Conservation (phyloP, 164 flowering plant genomes). For the Liquidambar formosana region DNA sequence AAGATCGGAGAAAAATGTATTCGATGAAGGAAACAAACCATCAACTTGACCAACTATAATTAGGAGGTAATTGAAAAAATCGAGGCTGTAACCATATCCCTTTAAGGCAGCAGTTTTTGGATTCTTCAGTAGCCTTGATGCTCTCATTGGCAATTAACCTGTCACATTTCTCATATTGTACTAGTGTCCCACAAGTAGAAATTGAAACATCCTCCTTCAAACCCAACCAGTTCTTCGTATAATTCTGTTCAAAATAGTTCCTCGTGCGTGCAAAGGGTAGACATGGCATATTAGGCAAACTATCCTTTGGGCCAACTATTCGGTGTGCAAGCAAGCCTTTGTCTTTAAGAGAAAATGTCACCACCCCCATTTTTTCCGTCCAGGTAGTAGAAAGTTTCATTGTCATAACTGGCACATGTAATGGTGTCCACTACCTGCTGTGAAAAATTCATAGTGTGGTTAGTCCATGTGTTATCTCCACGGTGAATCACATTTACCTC, state of each 20-base stretch:
- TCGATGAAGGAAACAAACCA: too few relatives aligned
- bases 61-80: slow-evolving; percentile 3
- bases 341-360: background rate
- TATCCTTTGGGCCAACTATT: background rate
- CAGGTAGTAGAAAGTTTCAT: slow-evolving; percentile 12
- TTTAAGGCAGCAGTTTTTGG: background rate
- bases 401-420: background rate
- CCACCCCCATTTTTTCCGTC: background rate
- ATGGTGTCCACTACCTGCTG: background rate
- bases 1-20: too few relatives aligned
- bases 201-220: slow-evolving; percentile 6
- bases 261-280: background rate
- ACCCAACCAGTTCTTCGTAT: slow-evolving; percentile 5
- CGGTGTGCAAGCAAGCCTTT: background rate
- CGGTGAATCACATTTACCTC: slow-evolving; percentile 15
- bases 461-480: slow-evolving; percentile 24
- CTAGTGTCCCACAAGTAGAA: slow-evolving; percentile 15
- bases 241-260: background rate
- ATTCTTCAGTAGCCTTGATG: background rate
- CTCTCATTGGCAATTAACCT: background rate
- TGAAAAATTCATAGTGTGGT: background rate
- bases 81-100: slow-evolving; percentile 27
- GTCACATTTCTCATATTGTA: background rate
- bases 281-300: too few relatives aligned
- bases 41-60: slow-evolving; percentile 12